Evolutionary conservation across 2,329 filamentous ascomycete species (phyloP).

Genomic region (Orbilia oligospora): DNA sequence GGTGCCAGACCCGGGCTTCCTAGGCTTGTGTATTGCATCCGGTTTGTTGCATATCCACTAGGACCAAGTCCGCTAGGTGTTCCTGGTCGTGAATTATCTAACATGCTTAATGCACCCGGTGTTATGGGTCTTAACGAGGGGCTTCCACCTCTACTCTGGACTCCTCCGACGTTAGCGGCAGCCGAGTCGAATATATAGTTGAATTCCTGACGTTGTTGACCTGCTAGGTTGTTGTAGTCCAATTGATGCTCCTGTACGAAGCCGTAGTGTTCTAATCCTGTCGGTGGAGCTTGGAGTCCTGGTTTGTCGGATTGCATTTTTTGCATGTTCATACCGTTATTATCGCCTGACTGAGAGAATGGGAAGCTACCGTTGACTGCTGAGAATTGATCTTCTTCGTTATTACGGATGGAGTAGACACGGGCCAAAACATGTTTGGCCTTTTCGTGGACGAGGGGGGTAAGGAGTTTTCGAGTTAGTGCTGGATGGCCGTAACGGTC

Average conservation of each 20-base stretch:
- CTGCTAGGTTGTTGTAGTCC: conserved; percentile 40
- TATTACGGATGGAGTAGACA: conserved; percentile 85
- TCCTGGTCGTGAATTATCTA: conserved; percentile 22
- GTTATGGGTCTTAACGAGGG: conserved; percentile 15
- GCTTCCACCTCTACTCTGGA: conserved; percentile 3
- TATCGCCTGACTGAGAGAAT: not conserved
- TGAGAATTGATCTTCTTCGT: conserved; percentile 70
- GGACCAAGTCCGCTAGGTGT: conserved; percentile 13
- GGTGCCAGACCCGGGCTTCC: conserved; percentile 39
- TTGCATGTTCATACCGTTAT: conserved; percentile 23
- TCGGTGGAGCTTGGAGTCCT: conserved; percentile 5
- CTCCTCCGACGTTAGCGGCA: conserved; percentile 3
- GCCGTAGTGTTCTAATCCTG: conserved; percentile 49
- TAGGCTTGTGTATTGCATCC: conserved; percentile 10
- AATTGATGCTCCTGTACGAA: conserved; percentile 52
- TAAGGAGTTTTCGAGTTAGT: conserved; percentile 88
- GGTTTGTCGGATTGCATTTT: conserved; percentile 44
- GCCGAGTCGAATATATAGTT: conserved; percentile 38
- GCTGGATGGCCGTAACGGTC: conserved; percentile 91
- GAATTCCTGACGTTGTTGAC: conserved; percentile 41
- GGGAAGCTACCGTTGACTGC: conserved; percentile 71
- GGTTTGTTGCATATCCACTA: not conserved
- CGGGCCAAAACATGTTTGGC: conserved; percentile 88
- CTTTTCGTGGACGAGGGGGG: conserved; percentile 94
- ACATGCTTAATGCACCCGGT: conserved; percentile 16